Conservation (phyloP, 331 rosid species). For the Acacia pycnantha region DNA sequence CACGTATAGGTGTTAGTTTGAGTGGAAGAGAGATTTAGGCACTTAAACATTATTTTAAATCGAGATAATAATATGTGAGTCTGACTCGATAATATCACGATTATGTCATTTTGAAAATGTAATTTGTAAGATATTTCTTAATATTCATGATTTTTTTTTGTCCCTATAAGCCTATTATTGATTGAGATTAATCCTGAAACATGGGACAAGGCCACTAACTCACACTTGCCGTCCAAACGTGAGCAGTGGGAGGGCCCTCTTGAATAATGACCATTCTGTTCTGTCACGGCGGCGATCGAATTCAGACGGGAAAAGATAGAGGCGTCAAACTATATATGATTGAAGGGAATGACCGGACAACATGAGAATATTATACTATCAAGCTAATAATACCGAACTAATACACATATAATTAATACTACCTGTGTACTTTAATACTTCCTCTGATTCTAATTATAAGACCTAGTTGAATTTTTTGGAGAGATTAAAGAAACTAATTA, state of each 20-base stretch:
- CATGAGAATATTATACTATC: not conserved
- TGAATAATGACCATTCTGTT: not conserved
- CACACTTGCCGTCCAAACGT: not conserved
- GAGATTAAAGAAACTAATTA: no score
- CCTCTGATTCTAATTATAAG: no score
- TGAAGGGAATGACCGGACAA: not conserved
- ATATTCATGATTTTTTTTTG: not conserved
- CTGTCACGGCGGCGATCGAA: not conserved
- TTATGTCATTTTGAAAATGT: no score
- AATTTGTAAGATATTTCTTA: not conserved
- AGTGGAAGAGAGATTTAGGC: no score
- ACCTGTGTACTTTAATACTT: no score
- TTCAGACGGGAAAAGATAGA: slow-evolving; percentile 8
- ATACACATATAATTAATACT: no score
- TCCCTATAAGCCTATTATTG: not conserved
- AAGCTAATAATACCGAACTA: not conserved
- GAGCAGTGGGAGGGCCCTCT: not conserved
- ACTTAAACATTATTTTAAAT: no score
- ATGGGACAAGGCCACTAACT: not conserved
- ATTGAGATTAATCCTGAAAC: not conserved
- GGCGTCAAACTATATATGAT: not conserved
- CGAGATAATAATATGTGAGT: no score
- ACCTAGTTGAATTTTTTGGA: no score
- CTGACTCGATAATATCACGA: no score
- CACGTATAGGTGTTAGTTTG: no score